Conservation (phyloP, 148 eudicot species). For the Rhododendron williamsianum region DNA sequence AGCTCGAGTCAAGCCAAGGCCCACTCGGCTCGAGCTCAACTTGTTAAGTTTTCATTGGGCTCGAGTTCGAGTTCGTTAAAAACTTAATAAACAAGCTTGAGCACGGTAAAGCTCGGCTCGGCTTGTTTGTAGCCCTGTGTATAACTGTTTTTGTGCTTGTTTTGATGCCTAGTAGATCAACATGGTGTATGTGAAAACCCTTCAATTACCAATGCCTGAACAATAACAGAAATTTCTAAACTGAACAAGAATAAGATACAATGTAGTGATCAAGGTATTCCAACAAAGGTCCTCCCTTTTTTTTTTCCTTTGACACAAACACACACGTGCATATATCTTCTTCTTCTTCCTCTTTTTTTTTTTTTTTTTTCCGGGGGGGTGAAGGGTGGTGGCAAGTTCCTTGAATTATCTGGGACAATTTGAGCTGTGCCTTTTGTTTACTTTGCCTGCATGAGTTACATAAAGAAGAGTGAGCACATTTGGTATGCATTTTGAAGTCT, state of each 20-base stretch:
- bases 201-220: background rate
- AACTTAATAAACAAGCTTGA: too few relatives aligned
- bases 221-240: background rate
- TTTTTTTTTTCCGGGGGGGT: background rate
- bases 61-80: too few relatives aligned
- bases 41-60: too few relatives aligned
- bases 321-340: background rate
- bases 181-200: background rate
- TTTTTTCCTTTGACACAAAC: background rate
- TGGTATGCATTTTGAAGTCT: background rate
- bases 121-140: too few relatives aligned
- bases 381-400: background rate
- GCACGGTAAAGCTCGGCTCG: too few relatives aligned
- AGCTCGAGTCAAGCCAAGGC: too few relatives aligned
- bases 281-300: background rate
- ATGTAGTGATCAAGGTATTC: background rate
- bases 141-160: background rate
- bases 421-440: slow-evolving; percentile 30
- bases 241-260: background rate
- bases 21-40: too few relatives aligned
- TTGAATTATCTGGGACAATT: slow-evolving; percentile 26
- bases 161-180: background rate
- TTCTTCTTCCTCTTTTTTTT: background rate
- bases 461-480: background rate
- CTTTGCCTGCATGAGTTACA: slow-evolving; percentile 39